A percentile compares a stretch with the other conserved stretches of the same genome.
Conservation (phyloP, 352 stramenopile genomes). For the Phytopythium montanum region DNA sequence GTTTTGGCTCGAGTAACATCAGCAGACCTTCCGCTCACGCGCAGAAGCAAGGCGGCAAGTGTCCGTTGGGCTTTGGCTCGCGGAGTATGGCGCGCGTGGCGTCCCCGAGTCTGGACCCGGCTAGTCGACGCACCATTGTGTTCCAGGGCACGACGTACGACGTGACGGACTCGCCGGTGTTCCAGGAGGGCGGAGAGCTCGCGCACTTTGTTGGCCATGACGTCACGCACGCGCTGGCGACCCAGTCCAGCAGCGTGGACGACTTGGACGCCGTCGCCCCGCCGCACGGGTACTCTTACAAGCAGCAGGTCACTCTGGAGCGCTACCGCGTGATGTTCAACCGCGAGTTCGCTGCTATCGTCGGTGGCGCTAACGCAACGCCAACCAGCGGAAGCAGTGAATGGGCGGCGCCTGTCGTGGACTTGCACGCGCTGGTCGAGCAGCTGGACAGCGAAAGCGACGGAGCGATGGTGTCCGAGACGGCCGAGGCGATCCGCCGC, state of each 20-base stretch:
- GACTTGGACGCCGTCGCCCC: constrained; percentile 32
- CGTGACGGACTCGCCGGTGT: constrained; percentile 45
- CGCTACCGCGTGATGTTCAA: constrained; percentile 45
- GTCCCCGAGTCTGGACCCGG: constrained; percentile 15
- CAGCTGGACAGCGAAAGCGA: constrained; percentile 16
- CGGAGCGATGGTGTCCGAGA: constrained; percentile 5
- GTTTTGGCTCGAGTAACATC: constrained; percentile 32
- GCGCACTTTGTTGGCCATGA: constrained; percentile 59
- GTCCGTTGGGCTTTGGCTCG: constrained; percentile 54
- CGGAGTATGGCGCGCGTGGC: constrained; percentile 24
- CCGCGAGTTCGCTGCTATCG: constrained; percentile 28
- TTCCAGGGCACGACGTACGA: constrained; percentile 60
- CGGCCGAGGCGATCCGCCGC: constrained; percentile 16
- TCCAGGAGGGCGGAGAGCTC: constrained; percentile 36
- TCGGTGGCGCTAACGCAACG: constrained; percentile 7
- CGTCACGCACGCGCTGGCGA: constrained; percentile 48
- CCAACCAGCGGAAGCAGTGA: constrained; percentile 6
- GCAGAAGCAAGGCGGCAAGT: constrained; percentile 28
- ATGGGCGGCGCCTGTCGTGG: constrained; percentile 8
- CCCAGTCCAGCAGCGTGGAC: constrained; percentile 31
- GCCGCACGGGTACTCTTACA: constrained; percentile 40
- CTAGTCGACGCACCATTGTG: constrained; percentile 28
- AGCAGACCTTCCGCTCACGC: constrained; percentile 9
- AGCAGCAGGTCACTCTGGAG: constrained; percentile 56
- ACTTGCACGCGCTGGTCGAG: constrained; percentile 45